Base-by-base conservation (phyloP, 2,329 filamentous ascomycete genomes). In the Pyrenophora seminiperda region DNA sequence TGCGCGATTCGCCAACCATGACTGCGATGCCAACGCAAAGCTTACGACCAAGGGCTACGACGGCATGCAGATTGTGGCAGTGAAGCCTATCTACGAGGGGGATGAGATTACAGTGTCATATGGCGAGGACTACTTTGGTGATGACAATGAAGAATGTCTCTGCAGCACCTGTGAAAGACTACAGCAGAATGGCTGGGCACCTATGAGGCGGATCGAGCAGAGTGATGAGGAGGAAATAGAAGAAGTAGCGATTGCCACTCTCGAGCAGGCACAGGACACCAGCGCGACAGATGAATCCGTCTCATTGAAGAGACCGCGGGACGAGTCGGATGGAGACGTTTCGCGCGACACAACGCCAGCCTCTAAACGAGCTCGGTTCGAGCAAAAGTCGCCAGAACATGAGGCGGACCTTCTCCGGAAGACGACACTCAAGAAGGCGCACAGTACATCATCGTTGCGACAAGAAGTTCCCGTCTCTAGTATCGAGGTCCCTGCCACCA, bases 101-200 rank as follows among this genome's bases (percentile, higher is more conserved):
- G 92, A 99, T 53, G 94, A 99, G 72, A 96, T 99, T 52, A 99
- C 94, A 0, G 94, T 99, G 0, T 93, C 88, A 0, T 99, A 99
- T 66, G 91, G 93, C 18, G 91, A 96, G 14, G 91, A 90, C 68
- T 99, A 99, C 72, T 99, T 99, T 75, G 94, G 94, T 2, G 87
- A 91, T 36, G 85, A 92, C 70, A 99, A 99, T 62, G 92, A 91
- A 72, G 94, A 99, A 69, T 99, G 94, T 69, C 78, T 99, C 1
- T 99, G 94, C 72, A 82, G 83, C 61, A 94, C 89, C 0, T 99
- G 94, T 71, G 94, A 99, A 74, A 79, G 81, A 17, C 77, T 80
- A 3, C 76, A 83, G 49, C 80, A 82, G 44, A 97, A 97, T 69
- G 94, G 94, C 1, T 99, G 95, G 95, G 82, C 84, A 30, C 81